phyloP scores from a whole-genome alignment of 2,329 filamentous ascomycete genomes.

The Hypocreales sp. region DNA sequence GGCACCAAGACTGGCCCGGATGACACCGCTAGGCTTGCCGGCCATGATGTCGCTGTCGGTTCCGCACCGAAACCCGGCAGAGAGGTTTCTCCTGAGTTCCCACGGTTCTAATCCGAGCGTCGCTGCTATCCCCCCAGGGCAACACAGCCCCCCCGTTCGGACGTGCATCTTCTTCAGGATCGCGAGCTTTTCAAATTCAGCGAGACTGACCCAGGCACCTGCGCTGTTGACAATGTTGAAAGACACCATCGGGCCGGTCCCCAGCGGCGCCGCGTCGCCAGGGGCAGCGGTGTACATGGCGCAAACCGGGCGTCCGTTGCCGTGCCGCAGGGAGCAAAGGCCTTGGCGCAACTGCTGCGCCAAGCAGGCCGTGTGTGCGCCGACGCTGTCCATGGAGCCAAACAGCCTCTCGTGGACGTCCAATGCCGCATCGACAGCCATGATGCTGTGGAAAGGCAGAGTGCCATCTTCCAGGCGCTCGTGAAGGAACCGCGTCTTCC shows the following conservation, averaged over 20 bases:
- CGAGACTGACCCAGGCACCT: slow-evolving; percentile 63
- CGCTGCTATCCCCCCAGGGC: slow-evolving; percentile 70
- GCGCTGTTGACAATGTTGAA: slow-evolving; percentile 63
- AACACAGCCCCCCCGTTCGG: slow-evolving; percentile 80
- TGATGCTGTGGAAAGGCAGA: slow-evolving; percentile 75
- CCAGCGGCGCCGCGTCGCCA: slow-evolving; percentile 11
- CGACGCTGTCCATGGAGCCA: slow-evolving; percentile 52
- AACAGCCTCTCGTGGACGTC: slow-evolving; percentile 54
- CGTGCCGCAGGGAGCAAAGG: slow-evolving; percentile 47
- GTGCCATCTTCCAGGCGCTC: slow-evolving; percentile 84
- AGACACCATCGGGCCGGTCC: slow-evolving; percentile 60
- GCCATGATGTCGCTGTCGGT: slow-evolving; percentile 66
- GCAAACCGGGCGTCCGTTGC: slow-evolving; percentile 51
- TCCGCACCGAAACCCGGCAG: slow-evolving; percentile 71
- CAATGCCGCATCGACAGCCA: slow-evolving; percentile 65
- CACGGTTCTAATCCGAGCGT: slow-evolving; percentile 59
- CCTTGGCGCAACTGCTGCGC: slow-evolving; percentile 40
- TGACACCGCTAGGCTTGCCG: slow-evolving; percentile 76
- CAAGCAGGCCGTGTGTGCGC: slow-evolving; percentile 55
- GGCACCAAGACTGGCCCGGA: slow-evolving; percentile 74
- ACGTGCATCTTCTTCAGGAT: slow-evolving; percentile 66
- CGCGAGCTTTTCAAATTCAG: slow-evolving; percentile 78
- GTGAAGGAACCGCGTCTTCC: slow-evolving; percentile 58
- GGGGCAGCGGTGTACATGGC: slow-evolving; percentile 39
- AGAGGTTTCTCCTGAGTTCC: slow-evolving; percentile 78